phyloP scores from a whole-genome alignment of 352 stramenopile species.

The Globisporangium iwayamae region DNA sequence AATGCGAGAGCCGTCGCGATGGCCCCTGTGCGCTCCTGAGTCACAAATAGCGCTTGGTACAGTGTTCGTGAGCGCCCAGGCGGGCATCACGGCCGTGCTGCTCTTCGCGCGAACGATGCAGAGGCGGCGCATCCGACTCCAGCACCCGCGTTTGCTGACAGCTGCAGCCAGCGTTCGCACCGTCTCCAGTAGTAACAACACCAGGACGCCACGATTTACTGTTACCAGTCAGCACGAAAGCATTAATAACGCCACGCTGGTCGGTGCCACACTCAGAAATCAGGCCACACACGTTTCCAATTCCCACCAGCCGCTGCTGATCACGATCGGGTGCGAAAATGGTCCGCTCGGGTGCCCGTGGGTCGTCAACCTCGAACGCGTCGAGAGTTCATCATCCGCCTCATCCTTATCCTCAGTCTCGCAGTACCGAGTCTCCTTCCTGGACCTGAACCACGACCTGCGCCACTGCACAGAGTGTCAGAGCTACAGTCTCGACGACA shows the following conservation, averaged over 20 bases:
- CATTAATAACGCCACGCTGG: not conserved
- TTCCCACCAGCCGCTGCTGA: not conserved
- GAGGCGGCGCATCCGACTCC: conserved; percentile 33
- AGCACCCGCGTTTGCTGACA: not conserved
- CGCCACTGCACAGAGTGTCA: conserved; percentile 32
- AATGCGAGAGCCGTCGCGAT: not conserved
- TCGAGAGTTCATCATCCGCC: conserved; percentile 39
- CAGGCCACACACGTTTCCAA: not conserved
- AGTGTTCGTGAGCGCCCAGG: not conserved
- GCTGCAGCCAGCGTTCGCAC: not conserved
- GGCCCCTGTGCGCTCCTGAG: not conserved
- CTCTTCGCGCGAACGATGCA: conserved; percentile 48
- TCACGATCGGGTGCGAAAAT: conserved; percentile 51
- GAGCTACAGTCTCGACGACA: not conserved
- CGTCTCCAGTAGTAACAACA: not conserved
- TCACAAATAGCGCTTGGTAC: not conserved
- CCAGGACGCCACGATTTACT: not conserved
- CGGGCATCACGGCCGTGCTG: conserved; percentile 45
- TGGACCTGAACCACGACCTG: conserved; percentile 58
- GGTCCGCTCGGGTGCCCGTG: conserved; percentile 54
- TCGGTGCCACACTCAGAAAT: conserved; percentile 29
- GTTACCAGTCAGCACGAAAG: not conserved
- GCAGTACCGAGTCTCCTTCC: conserved; percentile 67
- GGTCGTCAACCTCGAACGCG: conserved; percentile 50
- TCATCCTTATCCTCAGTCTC: conserved; percentile 13